Base-by-base conservation (phyloP, 345 rosid species). In the Passiflora organensis region DNA sequence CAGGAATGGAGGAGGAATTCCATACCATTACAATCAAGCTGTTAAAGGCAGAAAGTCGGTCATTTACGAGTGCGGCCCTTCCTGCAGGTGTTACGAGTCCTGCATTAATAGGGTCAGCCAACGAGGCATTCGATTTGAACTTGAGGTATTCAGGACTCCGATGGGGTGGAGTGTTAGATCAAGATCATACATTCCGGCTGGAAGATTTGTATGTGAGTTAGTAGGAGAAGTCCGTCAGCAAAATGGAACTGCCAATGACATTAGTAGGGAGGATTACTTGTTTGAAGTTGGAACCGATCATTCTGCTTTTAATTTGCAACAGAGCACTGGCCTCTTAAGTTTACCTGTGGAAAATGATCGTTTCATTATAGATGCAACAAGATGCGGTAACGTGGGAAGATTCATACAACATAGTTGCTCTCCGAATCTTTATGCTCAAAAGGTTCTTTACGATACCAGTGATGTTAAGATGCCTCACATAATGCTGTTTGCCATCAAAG, bases 161-260 rank as follows among this genome's bases (percentile, higher is more conserved):
- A 70, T 51, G 36, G 81, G 85, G 48, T 82, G 82, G 85, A 87
- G 65, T 41, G 80, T 34, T 14, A 76, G 83, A 53, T 81, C 87
- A 0, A 76, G 66, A 74, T 67, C 63, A 23, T 51, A 66, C n/a
- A 77, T 84, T 44, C 78, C 80, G 0, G 46, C 60, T 12, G 87
- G 91, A 13, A 67, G 80, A 55, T 84, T 73, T 62, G 65, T 84
- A 18, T 81, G 87, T 47, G 85, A 81, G 59, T 81, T 73, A 64
- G 72, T 73, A 4, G 85, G 85, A 19, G 80, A 75, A 46, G 51
- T 68, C 23, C 45, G 43, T 6, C n/a, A 13, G 36, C 1, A 32
- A 14, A 1, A 54, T 38, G 15, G 54, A 63, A 37, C n/a, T n/a
- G 46, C 9, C 15, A 12, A 48, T 46, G 21, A 16, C 0, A 17